Evolutionary conservation across 2,329 filamentous ascomycete genomes (phyloP).

Genomic region (Trichoderma sp.): DNA sequence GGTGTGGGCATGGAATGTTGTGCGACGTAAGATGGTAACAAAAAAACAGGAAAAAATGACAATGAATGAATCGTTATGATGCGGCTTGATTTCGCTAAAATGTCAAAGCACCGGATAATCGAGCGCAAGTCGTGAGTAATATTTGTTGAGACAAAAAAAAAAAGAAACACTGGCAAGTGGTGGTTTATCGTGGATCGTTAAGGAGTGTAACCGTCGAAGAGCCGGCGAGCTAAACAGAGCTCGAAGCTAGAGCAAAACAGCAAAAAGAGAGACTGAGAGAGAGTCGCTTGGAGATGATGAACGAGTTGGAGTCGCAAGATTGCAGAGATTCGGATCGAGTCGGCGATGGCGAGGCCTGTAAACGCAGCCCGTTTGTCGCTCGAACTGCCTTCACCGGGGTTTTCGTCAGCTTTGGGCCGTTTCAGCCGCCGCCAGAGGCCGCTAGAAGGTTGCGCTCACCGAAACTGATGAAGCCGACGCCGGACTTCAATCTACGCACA

Average conservation of each 20-base stretch:
- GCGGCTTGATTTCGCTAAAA: not conserved
- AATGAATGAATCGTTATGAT: slow-evolving; percentile 11
- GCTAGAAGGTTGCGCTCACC: slow-evolving; percentile 16
- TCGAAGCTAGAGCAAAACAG: slow-evolving; percentile 8
- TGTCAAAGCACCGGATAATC: not conserved
- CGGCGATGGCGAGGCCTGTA: not conserved
- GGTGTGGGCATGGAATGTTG: slow-evolving; percentile 13
- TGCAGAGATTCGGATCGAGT: not conserved
- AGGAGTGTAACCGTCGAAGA: slow-evolving; percentile 16
- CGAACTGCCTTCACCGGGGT: not conserved
- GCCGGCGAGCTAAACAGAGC: slow-evolving; percentile 14
- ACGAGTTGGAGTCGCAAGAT: not conserved
- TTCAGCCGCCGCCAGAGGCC: not conserved
- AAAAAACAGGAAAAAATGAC: not conserved
- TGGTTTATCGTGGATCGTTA: slow-evolving; percentile 13
- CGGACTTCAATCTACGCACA: not conserved
- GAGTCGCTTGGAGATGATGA: not conserved
- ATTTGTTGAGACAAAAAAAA: slow-evolving; percentile 7
- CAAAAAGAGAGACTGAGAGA: slow-evolving; percentile 8
- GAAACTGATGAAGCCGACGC: slow-evolving; percentile 3
- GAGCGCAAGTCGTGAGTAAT: slow-evolving; percentile 5
- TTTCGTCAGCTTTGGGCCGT: slow-evolving; percentile 3
- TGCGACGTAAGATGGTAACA: not conserved
- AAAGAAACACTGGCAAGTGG: not conserved
- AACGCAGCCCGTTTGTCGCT: slow-evolving; percentile 4